Conservation (phyloP, 2,329 filamentous ascomycete genomes). For the Fusarium sublunatum region DNA sequence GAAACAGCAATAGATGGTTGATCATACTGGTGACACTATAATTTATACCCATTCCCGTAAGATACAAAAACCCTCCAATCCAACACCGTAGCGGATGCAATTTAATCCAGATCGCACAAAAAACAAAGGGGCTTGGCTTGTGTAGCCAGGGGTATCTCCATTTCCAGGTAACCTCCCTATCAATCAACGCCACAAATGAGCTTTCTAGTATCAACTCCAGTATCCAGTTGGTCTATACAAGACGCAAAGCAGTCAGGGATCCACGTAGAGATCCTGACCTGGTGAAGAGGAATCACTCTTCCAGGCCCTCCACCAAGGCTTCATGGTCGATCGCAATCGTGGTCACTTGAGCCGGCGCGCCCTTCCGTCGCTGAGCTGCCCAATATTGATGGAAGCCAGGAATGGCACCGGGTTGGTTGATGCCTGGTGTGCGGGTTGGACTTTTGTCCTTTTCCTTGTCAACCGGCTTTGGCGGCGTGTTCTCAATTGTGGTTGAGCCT, state of each 20-base stretch:
- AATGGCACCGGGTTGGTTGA: constrained; percentile 82
- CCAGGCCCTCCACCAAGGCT: constrained; percentile 69
- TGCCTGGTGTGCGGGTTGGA: constrained; percentile 70
- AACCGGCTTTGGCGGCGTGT: constrained; percentile 27
- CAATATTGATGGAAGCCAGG: constrained; percentile 74
- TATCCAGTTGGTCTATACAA: constrained; percentile 23
- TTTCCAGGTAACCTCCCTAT: constrained; percentile 33
- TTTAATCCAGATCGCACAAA: constrained; percentile 7
- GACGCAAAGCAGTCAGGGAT: not conserved
- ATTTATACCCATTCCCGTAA: constrained; percentile 32
- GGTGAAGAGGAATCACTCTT: constrained; percentile 39
- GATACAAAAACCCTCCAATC: constrained; percentile 7
- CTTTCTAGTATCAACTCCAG: constrained; percentile 35
- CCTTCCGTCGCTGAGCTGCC: constrained; percentile 62
- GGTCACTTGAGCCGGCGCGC: constrained; percentile 66
- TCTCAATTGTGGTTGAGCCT: constrained; percentile 34
- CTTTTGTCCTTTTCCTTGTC: constrained; percentile 52
- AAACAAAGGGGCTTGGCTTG: constrained; percentile 39
- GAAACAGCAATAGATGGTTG: not conserved
- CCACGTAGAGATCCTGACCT: not conserved
- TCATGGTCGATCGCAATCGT: constrained; percentile 68
- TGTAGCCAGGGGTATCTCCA: constrained; percentile 47
- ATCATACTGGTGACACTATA: constrained; percentile 29
- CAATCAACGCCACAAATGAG: constrained; percentile 43
- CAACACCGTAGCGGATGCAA: constrained; percentile 33